Conservation (phyloP, 441 rosid genomes). For the Croton setiger region DNA sequence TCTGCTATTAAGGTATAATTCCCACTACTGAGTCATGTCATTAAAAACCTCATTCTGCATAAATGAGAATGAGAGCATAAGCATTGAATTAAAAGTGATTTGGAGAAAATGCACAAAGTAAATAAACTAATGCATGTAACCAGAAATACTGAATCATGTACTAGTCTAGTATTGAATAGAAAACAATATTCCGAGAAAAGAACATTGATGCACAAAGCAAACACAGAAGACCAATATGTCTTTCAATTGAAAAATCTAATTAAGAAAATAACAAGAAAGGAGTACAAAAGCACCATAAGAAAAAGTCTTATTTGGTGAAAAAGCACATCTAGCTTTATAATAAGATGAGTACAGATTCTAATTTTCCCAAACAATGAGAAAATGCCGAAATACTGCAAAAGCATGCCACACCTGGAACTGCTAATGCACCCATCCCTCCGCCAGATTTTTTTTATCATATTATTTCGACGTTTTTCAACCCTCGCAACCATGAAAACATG, state of each 20-base stretch:
- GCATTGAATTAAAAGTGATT: not conserved
- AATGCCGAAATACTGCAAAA: not conserved
- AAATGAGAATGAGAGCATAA: slow-evolving; percentile 3
- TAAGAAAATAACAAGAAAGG: not conserved
- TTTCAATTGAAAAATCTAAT: not conserved
- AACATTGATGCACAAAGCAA: not conserved
- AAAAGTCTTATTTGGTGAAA: not conserved
- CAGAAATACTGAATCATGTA: not conserved
- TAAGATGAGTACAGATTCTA: not conserved
- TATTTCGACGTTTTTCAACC: not conserved
- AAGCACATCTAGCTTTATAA: not conserved
- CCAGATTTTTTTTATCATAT: not conserved
- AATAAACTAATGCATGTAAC: not conserved
- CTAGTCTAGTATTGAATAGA: not conserved
- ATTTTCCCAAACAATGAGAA: not conserved
- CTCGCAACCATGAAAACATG: not conserved
- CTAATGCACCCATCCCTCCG: not conserved
- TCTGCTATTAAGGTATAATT: slow-evolving; percentile 27
- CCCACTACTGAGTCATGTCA: slow-evolving; percentile 20
- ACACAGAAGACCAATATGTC: not conserved
- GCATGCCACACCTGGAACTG: not conserved
- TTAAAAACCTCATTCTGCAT: slow-evolving; percentile 22
- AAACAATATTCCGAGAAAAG: not conserved
- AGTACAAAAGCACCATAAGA: not conserved
- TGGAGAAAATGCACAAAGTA: not conserved